A percentile compares a stretch with the other conserved stretches of the same genome.
phyloP scores from a whole-genome alignment of 805 yeast species.

The Saccharomycopsis olivae region DNA sequence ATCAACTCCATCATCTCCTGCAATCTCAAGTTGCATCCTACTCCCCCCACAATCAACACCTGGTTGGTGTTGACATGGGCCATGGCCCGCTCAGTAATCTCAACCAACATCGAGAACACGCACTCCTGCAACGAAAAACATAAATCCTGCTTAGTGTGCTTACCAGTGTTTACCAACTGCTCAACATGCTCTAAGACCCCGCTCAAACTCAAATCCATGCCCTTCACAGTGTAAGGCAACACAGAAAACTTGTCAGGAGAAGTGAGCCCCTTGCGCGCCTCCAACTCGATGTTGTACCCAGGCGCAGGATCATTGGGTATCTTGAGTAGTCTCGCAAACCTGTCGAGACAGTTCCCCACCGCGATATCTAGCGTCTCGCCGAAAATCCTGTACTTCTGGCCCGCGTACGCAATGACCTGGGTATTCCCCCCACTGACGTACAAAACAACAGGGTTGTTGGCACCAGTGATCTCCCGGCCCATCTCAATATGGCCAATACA shows the following conservation, averaged over 20 bases:
- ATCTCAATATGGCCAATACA: slow-evolving; percentile 98
- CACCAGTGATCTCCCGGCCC: slow-evolving; percentile 99
- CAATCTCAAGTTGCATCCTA: slow-evolving; percentile 86
- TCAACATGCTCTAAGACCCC: slow-evolving; percentile 88
- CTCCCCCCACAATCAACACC: slow-evolving; percentile 95
- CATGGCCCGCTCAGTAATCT: slow-evolving; percentile 96
- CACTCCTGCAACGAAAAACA: slow-evolving; percentile 92
- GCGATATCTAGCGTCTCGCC: slow-evolving; percentile 99
- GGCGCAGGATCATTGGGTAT: slow-evolving; percentile 95
- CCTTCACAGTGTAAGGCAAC: slow-evolving; percentile 93
- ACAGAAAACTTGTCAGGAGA: slow-evolving; percentile 43
- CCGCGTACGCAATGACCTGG: slow-evolving; percentile 93
- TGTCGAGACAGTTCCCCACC: slow-evolving; percentile 90
- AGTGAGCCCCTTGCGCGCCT: slow-evolving; percentile 56
- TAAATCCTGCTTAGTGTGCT: slow-evolving; percentile 71
- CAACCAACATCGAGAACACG: slow-evolving; percentile 91
- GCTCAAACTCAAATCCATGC: slow-evolving; percentile 96
- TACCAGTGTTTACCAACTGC: slow-evolving; percentile 38
- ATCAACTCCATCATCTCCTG: slow-evolving; percentile 96
- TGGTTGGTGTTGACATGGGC: slow-evolving; percentile 89
- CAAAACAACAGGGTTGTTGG: slow-evolving; percentile 90
- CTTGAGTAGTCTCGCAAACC: slow-evolving; percentile 85
- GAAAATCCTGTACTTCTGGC: slow-evolving; percentile 89
- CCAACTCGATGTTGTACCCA: slow-evolving; percentile 91
- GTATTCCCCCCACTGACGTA: slow-evolving; percentile 99